Base-by-base conservation (phyloP, 371 early-diverging fungal species). In the Globomyces sp. region DNA sequence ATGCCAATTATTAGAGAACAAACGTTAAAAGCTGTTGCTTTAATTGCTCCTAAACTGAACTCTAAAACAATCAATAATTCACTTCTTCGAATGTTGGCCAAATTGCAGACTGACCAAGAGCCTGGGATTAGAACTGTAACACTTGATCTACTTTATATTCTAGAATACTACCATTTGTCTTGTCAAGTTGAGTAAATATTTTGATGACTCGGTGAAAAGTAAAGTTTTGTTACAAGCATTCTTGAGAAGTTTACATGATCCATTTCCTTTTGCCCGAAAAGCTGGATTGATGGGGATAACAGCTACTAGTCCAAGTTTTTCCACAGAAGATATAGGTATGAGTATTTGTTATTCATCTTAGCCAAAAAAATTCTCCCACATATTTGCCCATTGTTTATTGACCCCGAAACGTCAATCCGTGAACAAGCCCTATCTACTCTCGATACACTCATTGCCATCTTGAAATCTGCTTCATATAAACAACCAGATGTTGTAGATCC, bases 91-190 rank as follows among this genome's bases (percentile, higher is more conserved):
- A 87, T 91, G 64, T 76, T 98, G 2, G 93, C 91, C 39, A 92
- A 93, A 61, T 77, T 93, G 3, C 92, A 94, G 57, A 85, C 86
- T 58, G 98, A 98, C 75, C 85, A 87, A 39, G 94, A 96, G 67
- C 95, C 98, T 0, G 96, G 96, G 1, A 96, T 98, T 69, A 83
- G 98, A 44, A 93, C 98, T 24, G 24, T 24, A 24, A 24, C 24
- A 24, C 24, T 24, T 24, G 24, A 24, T 24, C 24, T 24, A 24
- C 24, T 24, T 24, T 24, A 24, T 24, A 24, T 24, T 24, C 24
- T 24, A 24, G 24, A 97, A 97, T 68, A 89, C 95, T 9, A 89
- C 92, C 5, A 91, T 97, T 48, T 95, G 95, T 69, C 71, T 97
- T 5, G 96, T 95, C 10, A 95, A 95, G 72, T 85, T 95, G 51